These are phyloP conservation scores for Chaetomiaceae sp. DNA, from an alignment of 2,329 filamentous ascomycete species.

Conservation along the genomic window DNA sequence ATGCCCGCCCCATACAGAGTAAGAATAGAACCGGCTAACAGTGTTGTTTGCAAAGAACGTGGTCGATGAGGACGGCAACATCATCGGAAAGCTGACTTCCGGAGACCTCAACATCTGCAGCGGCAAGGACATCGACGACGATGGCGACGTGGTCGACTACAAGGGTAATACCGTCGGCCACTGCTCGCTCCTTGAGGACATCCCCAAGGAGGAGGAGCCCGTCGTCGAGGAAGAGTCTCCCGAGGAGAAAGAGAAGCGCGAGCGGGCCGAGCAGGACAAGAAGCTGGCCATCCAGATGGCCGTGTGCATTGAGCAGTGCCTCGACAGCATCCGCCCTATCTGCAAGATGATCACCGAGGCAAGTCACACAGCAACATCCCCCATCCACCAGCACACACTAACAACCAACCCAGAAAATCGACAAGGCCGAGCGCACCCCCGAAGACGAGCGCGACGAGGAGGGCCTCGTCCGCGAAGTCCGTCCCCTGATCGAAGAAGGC, in stretches of 20 bases:
- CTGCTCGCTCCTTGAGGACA: conserved; percentile 60
- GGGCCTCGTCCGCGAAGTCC: conserved; percentile 77
- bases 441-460: conserved; percentile 90
- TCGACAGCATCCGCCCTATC: conserved; percentile 79
- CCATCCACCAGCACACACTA: too few relatives aligned
- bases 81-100: conserved; percentile 63
- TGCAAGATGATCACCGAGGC: conserved; percentile 81
- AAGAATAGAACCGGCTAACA: too few relatives aligned
- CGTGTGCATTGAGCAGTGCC: conserved; percentile 66
- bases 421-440: conserved; percentile 71
- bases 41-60: too few relatives aligned
- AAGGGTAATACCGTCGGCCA: conserved; percentile 64
- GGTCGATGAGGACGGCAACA: conserved; percentile 52
- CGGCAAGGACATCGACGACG: conserved; percentile 65
- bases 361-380: conserved; percentile 30
- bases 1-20: too few relatives aligned
- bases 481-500: conserved; percentile 83
- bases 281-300: conserved; percentile 75
- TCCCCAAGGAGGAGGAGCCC: conserved; percentile 46
- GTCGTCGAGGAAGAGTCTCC: conserved; percentile 53
- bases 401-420: conserved; percentile 52
- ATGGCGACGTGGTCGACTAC: conserved; percentile 66
- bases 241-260: conserved; percentile 52
- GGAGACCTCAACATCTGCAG: conserved; percentile 61
- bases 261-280: conserved; percentile 59